These are phyloP conservation scores for Proliferodiscus dingleyae DNA, from an alignment of 2,329 filamentous ascomycete species.

Conservation along the genomic window DNA sequence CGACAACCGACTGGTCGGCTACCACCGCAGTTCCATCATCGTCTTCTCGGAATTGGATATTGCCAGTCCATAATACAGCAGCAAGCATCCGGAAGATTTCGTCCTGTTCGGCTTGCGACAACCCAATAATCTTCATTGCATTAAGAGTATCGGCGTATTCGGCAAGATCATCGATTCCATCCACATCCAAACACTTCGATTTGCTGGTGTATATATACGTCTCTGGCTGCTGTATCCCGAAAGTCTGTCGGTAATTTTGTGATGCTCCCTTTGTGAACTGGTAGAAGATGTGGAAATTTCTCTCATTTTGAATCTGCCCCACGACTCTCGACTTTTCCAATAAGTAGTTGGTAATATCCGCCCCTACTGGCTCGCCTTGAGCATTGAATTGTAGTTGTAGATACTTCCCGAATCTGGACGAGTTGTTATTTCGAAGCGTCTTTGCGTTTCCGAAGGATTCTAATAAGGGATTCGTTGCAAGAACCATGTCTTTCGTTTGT, in stretches of 20 bases:
- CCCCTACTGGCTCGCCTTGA: slow-evolving; percentile 86
- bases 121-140: slow-evolving; percentile 91
- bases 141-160: slow-evolving; percentile 88
- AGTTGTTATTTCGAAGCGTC: slow-evolving; percentile 97
- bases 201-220: slow-evolving; percentile 91
- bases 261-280: slow-evolving; percentile 95
- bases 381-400: slow-evolving; percentile 93
- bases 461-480: slow-evolving; percentile 93
- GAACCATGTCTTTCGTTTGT: slow-evolving; percentile 98
- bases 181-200: slow-evolving; percentile 92
- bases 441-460: slow-evolving; percentile 99
- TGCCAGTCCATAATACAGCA: slow-evolving; percentile 89
- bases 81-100: slow-evolving; percentile 95
- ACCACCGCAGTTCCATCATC: slow-evolving; percentile 85
- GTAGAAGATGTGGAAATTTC: slow-evolving; percentile 99
- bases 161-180: slow-evolving; percentile 84
- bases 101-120: slow-evolving; percentile 85
- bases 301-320: slow-evolving; percentile 89
- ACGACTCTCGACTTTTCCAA: slow-evolving; percentile 94
- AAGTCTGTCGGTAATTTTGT: slow-evolving; percentile 79
- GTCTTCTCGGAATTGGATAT: slow-evolving; percentile 85
- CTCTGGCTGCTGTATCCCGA: slow-evolving; percentile 85
- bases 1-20: slow-evolving; percentile 82
- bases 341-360: slow-evolving; percentile 97
- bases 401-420: slow-evolving; percentile 96